phyloP scores from a whole-genome alignment of 192 early-diverging fungal species.

The Entophlyctis luteolus region DNA sequence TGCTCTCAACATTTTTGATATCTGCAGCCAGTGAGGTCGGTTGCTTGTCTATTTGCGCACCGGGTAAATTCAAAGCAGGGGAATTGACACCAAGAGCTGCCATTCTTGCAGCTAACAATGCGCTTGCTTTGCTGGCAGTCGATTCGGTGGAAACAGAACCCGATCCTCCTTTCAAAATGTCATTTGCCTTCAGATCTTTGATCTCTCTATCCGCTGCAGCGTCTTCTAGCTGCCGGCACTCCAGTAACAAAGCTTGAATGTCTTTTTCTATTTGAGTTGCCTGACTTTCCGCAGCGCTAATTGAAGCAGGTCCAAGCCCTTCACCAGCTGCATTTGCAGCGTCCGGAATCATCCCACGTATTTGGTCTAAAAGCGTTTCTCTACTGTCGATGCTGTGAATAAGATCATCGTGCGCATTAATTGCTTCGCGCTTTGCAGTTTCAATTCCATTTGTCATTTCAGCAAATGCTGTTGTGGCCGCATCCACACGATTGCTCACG shows the following conservation, averaged over 20 bases:
- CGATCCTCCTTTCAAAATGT: constrained; percentile 8
- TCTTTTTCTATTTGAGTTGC: constrained; percentile 33
- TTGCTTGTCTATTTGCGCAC: neutral
- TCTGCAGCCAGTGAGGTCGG: constrained; percentile 23
- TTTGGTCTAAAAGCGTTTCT: constrained; percentile 20
- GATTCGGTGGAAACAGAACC: constrained; percentile 2
- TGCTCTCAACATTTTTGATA: constrained; percentile 38
- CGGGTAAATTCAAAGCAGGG: constrained; percentile 17
- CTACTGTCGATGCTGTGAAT: constrained; percentile 22
- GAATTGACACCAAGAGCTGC: constrained; percentile 45
- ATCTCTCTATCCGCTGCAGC: constrained; percentile 23
- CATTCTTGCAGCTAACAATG: constrained; percentile 48
- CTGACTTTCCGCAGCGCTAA: constrained; percentile 13
- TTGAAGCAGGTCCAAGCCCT: neutral
- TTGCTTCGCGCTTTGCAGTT: constrained; percentile 24
- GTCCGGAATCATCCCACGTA: constrained; percentile 12
- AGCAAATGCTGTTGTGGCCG: constrained; percentile 22
- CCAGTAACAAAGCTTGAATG: constrained; percentile 28
- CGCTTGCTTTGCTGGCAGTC: constrained; percentile 35
- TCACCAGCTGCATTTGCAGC: neutral
- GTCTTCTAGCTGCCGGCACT: constrained; percentile 24
- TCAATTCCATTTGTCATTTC: constrained; percentile 30
- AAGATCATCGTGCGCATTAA: constrained; percentile 30
- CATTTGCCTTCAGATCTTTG: constrained; percentile 14
- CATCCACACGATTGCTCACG: constrained; percentile 27